Percentiles rank a stretch among this genome's conserved stretches.
These are phyloP conservation scores for Venustampulla echinocandica DNA, from an alignment of 495 filamentous ascomycete genomes.

Conservation along the genomic window DNA sequence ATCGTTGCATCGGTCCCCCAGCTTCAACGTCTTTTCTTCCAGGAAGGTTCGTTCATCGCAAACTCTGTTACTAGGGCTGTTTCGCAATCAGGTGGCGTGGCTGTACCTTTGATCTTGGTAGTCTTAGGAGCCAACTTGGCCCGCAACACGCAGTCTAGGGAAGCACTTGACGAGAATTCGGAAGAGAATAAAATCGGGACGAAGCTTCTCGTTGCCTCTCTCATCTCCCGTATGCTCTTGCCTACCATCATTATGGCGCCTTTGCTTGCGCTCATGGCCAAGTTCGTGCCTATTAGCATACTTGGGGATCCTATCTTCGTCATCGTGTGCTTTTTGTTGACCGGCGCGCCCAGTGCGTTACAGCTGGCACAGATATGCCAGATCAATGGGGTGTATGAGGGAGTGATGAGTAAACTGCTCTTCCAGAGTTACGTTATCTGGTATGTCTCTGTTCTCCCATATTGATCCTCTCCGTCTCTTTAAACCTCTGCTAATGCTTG, in stretches of 20 bases:
- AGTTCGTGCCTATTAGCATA: slow-evolving; percentile 88
- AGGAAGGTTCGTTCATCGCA: slow-evolving; percentile 78
- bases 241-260: slow-evolving; percentile 91
- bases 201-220: slow-evolving; percentile 73
- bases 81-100: slow-evolving; percentile 75
- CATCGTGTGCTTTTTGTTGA: slow-evolving; percentile 92
- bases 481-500: slow-evolving; percentile 21
- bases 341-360: slow-evolving; percentile 86
- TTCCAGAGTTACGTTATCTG: slow-evolving; percentile 98
- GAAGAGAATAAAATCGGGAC: slow-evolving; percentile 58
- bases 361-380: slow-evolving; percentile 98
- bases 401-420: slow-evolving; percentile 82
- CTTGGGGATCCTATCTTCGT: slow-evolving; percentile 97
- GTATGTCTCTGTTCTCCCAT: slow-evolving; percentile 40
- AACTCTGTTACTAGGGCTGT: slow-evolving; percentile 90
- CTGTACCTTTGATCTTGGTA: slow-evolving; percentile 92
- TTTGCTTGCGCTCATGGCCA: slow-evolving; percentile 81
- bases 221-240: slow-evolving; percentile 85
- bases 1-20: slow-evolving; percentile 83
- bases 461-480: too few species aligned
- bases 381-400: slow-evolving; percentile 92
- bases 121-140: slow-evolving; percentile 91
- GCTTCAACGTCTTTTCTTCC: slow-evolving; percentile 80
- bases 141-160: slow-evolving; percentile 55
- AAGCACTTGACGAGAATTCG: slow-evolving; percentile 49